Evolutionary conservation across 257 asterid species (phyloP), one percentile per base, ranked within the genome.

Genomic region (Eustoma russellianum): DNA sequence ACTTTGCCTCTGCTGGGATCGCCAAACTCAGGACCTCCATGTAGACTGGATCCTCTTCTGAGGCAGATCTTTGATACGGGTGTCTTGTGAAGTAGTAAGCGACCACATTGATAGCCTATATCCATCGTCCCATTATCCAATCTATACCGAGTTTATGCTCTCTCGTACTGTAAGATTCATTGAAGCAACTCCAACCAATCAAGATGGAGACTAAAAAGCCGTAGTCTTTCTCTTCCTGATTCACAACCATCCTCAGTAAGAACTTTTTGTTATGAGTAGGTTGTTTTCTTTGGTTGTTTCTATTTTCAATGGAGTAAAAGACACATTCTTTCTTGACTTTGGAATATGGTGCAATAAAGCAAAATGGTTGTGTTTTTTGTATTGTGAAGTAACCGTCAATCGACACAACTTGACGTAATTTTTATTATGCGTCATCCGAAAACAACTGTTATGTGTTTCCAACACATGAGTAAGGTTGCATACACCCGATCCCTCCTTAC

Each of bases 1-100:
- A 12, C 94, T 92, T 33, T 92, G 97, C 72, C 95, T 92, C 55
- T 92, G 99, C 66, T 92, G 99, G 99, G 99, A 92, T 66, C 94
- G 97, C 16, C 99, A 92, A 68, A 92, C 95, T 17, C 99, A 92
- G 72, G 99, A 92, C 72, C 76, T 92, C 45, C 99, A 92, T 33
- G 61, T 88, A 0, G 99, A 92, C 77, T 92, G 99, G 99, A 81
- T 92, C 63, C 94, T 92, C 41, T 92, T 83, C 75, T 61, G 97
- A 59, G 99, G 97, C 44, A 71, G 99, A 59, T 79, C 97, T 9
- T 61, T 92, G 55, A 56, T 77, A 60, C 99, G 97, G 0, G 82
- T 88, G 48, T 88, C 86, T 0, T 92, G 93, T 60, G 95, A 85
- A 77, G 88, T 88, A 67, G 93, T 92, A 61, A 88, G 63, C n/a